Evolutionary conservation across 768 basidiomycete genomes (phyloP).

Genomic region (Lactifluus subvellereus): DNA sequence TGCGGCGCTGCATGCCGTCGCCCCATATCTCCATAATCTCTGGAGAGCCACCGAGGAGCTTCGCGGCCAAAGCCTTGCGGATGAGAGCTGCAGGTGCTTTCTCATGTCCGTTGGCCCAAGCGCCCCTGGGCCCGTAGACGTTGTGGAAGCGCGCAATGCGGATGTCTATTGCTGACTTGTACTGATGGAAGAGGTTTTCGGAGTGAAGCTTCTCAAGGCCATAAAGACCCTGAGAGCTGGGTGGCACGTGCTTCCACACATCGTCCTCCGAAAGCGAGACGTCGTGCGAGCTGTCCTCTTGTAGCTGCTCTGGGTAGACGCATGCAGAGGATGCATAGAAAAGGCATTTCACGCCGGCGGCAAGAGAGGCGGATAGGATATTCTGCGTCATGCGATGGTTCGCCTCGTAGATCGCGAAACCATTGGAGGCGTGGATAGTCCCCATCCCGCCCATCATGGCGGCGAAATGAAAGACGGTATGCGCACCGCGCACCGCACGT

Average conservation of each 20-base stretch:
- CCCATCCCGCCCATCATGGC: constrained; percentile 66
- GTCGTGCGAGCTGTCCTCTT: constrained; percentile 31
- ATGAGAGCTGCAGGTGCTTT: constrained; percentile 54
- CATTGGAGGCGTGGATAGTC: constrained; percentile 47
- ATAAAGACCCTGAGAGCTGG: too few relatives aligned
- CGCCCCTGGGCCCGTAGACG: constrained; percentile 48
- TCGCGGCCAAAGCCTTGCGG: constrained; percentile 43
- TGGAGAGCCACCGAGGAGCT: constrained; percentile 19
- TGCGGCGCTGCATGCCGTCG: constrained; percentile 45
- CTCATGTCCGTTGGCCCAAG: constrained; percentile 51
- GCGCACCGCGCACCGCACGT: constrained; percentile 35
- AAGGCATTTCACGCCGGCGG: constrained; percentile 39
- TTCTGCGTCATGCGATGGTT: constrained; percentile 49
- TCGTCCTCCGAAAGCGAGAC: constrained; percentile 44
- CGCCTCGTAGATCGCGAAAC: constrained; percentile 42
- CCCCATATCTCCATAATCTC: constrained; percentile 51
- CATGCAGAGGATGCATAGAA: constrained; percentile 57
- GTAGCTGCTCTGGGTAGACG: constrained; percentile 46
- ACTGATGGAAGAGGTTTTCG: constrained; percentile 40
- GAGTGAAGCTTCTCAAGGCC: constrained; percentile 52
- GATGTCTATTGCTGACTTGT: constrained; percentile 32
- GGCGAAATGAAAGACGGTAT: constrained; percentile 50
- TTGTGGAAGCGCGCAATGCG: constrained; percentile 55
- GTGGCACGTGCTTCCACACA: constrained; percentile 30
- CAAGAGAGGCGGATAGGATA: constrained; percentile 37